Percentiles rank a stretch among this genome's conserved stretches.
Conservation (phyloP, 805 yeast genomes). For the Yamadazyma ubonensis region DNA sequence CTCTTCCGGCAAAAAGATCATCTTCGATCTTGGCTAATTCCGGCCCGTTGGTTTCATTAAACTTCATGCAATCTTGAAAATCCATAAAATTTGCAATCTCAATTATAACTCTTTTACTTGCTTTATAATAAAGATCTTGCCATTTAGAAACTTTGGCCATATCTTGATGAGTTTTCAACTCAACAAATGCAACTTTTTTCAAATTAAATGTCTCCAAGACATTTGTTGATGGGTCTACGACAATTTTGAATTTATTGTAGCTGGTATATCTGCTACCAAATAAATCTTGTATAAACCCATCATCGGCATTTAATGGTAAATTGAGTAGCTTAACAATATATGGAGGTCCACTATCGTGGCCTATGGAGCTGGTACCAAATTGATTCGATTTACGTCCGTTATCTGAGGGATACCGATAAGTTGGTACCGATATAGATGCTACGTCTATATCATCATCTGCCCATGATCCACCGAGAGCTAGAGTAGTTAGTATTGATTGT, state of each 20-base stretch:
- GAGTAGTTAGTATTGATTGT: constrained; percentile 17
- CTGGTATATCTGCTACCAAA: constrained; percentile 62
- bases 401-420: constrained; percentile 22
- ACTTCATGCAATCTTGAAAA: constrained; percentile 39
- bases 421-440: constrained; percentile 46
- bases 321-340: constrained; percentile 63
- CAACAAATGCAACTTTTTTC: constrained; percentile 64
- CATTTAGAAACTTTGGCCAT: constrained; percentile 60
- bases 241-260: constrained; percentile 57
- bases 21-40: constrained; percentile 32
- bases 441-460: constrained; percentile 47
- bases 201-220: constrained; percentile 36
- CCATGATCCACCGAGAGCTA: constrained; percentile 49
- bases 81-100: constrained; percentile 42
- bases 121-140: constrained; percentile 54
- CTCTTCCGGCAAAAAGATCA: constrained; percentile 26
- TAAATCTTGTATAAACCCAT: constrained; percentile 54
- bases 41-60: constrained; percentile 34
- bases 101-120: constrained; percentile 36
- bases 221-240: constrained; percentile 49
- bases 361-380: constrained; percentile 10
- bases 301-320: constrained; percentile 55
- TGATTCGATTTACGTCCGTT: constrained; percentile 1
- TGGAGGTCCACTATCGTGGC: constrained; percentile 48
- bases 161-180: constrained; percentile 50